Percentiles rank a stretch among this genome's conserved stretches.
Evolutionary conservation across 225 moss, liverwort and hornwort genomes (phyloP).

Genomic region (Lunularia cruciata): DNA sequence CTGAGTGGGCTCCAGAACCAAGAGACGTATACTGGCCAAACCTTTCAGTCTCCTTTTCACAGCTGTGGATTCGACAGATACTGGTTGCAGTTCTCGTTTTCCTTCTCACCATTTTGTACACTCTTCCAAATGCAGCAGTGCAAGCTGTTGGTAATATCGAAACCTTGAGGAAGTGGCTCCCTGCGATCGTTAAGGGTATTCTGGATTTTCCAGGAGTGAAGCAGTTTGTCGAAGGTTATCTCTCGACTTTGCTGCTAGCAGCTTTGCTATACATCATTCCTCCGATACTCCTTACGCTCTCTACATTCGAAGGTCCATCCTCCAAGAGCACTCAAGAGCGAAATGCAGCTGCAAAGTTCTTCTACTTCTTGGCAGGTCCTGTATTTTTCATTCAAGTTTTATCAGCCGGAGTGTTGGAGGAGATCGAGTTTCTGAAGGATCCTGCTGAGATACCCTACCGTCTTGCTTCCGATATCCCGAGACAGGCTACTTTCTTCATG

Average conservation of each 20-base stretch:
- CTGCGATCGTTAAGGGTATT: constrained; percentile 32
- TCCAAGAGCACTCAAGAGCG: constrained; percentile 81
- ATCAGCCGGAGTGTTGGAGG: constrained; percentile 52
- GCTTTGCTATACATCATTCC: constrained; percentile 72
- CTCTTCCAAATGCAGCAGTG: constrained; percentile 62
- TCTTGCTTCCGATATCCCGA: constrained; percentile 39
- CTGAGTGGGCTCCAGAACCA: constrained; percentile 97
- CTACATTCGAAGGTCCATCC: constrained; percentile 65
- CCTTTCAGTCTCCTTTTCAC: constrained; percentile 54
- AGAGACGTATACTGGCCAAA: constrained; percentile 90
- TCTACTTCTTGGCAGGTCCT: constrained; percentile 81
- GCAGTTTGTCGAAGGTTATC: constrained; percentile 83
- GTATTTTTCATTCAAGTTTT: constrained; percentile 84
- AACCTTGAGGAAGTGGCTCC: constrained; percentile 33
- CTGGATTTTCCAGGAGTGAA: constrained; percentile 63
- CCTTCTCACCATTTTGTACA: constrained; percentile 70
- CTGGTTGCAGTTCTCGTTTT: constrained; percentile 49
- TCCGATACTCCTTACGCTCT: constrained; percentile 50
- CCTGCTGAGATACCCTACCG: constrained; percentile 40
- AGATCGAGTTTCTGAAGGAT: constrained; percentile 37
- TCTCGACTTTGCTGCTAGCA: constrained; percentile 70
- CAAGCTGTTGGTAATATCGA: constrained; percentile 55
- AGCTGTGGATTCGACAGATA: constrained; percentile 61
- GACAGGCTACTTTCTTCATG: constrained; percentile 89
- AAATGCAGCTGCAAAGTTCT: constrained; percentile 66